Conservation (phyloP, 305 asterid species). For the Fraxinus albicans region DNA sequence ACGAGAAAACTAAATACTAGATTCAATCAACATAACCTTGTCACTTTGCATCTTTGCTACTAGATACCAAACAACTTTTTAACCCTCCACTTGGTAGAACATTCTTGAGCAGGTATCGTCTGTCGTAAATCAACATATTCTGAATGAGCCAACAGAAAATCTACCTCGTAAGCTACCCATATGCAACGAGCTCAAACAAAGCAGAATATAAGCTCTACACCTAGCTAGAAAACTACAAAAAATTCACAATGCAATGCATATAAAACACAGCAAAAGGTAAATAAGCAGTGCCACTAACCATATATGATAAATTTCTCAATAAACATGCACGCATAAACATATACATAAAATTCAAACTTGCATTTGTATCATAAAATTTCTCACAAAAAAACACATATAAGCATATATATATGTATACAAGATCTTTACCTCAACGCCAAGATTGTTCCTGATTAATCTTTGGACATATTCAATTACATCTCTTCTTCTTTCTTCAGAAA, state of each 20-base stretch:
- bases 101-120: neutral
- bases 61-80: constrained; percentile 14
- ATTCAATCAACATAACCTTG: constrained; percentile 12
- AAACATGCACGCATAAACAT: neutral
- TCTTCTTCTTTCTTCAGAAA: neutral
- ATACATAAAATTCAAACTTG: neutral
- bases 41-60: constrained; percentile 12
- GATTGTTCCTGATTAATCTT: neutral
- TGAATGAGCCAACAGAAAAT: neutral
- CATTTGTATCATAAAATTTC: neutral
- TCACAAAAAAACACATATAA: neutral
- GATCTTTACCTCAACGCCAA: neutral
- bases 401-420: neutral
- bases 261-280: constrained; percentile 5
- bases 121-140: neutral
- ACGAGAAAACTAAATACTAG: neutral
- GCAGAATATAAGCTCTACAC: constrained; percentile 13
- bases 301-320: constrained; percentile 15
- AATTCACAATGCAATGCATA: neutral
- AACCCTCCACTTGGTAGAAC: neutral
- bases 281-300: constrained; percentile 2
- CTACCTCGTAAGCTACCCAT: constrained; percentile 11
- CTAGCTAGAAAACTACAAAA: neutral
- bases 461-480: neutral
- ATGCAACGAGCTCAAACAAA: constrained; percentile 10